phyloP scores from a whole-genome alignment of 495 filamentous ascomycete genomes.

The Penicillium bialowiezense region DNA sequence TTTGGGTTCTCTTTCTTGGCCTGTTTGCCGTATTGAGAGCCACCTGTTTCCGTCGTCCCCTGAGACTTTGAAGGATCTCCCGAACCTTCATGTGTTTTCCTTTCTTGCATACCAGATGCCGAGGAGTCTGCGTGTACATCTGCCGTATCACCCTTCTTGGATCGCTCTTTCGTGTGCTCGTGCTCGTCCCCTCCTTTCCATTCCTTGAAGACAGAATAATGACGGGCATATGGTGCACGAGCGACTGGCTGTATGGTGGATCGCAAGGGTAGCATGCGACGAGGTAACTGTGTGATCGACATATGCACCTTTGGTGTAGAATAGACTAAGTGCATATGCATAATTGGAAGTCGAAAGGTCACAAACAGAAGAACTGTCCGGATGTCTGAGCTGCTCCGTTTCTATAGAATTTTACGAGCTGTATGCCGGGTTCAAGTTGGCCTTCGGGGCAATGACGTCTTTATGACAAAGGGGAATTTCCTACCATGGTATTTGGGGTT shows the following conservation, averaged over 20 bases:
- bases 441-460: not conserved
- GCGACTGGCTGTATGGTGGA: conserved; percentile 14
- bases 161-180: conserved; percentile 35
- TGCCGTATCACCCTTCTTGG: conserved; percentile 40
- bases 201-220: conserved; percentile 21
- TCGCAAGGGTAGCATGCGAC: conserved; percentile 13
- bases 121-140: conserved; percentile 37
- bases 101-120: conserved; percentile 37
- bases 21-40: conserved; percentile 41
- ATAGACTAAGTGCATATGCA: no score
- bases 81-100: conserved; percentile 29
- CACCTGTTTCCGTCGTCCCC: conserved; percentile 44
- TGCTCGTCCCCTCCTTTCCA: conserved; percentile 43
- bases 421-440: no score
- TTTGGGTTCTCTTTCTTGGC: conserved; percentile 64
- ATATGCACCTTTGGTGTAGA: no score
- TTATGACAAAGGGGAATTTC: not conserved
- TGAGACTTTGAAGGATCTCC: conserved; percentile 38
- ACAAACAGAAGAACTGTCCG: no score
- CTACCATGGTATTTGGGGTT: not conserved
- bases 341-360: no score
- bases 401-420: no score
- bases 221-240: conserved; percentile 7
- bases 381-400: no score
- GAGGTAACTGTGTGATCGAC: conserved; percentile 9